Evolutionary conservation across 805 yeast genomes (phyloP).

Genomic region (Kodamaea sagamina): DNA sequence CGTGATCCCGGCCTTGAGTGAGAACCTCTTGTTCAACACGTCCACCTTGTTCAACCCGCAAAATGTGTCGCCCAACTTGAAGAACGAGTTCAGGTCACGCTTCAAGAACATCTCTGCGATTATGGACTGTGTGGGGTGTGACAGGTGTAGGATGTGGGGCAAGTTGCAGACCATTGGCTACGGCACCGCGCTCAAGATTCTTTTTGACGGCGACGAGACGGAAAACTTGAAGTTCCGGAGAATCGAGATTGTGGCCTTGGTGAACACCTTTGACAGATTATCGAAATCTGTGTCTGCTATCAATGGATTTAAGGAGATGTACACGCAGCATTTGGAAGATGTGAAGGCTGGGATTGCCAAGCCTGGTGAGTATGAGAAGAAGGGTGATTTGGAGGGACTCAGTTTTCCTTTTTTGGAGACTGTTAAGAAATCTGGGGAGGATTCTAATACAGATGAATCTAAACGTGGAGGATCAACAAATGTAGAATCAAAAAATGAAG

Average conservation of each 20-base stretch:
- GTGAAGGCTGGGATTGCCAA: conserved; percentile 40
- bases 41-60: conserved; percentile 48
- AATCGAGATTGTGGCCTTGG: conserved; percentile 83
- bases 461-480: too few species aligned
- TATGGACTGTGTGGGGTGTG: conserved; percentile 99
- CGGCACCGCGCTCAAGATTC: conserved; percentile 90
- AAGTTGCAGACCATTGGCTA: conserved; percentile 96
- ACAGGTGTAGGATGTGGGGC: conserved; percentile 97
- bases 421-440: neutral
- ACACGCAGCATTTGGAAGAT: conserved; percentile 43
- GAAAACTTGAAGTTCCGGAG: conserved; percentile 64
- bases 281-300: conserved; percentile 82
- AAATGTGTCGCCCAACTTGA: conserved; percentile 53
- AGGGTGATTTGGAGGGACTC: conserved; percentile 29
- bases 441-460: too few species aligned
- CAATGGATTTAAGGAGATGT: conserved; percentile 64
- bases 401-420: conserved; percentile 37
- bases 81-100: conserved; percentile 81
- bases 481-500: too few species aligned
- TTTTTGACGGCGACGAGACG: conserved; percentile 70
- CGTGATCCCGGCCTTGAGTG: conserved; percentile 41
- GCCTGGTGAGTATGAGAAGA: conserved; percentile 43
- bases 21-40: conserved; percentile 47
- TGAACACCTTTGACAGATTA: conserved; percentile 90
- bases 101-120: conserved; percentile 88